Base-by-base conservation (phyloP, 2,329 filamentous ascomycete species). In the Monosporascus sp. region DNA sequence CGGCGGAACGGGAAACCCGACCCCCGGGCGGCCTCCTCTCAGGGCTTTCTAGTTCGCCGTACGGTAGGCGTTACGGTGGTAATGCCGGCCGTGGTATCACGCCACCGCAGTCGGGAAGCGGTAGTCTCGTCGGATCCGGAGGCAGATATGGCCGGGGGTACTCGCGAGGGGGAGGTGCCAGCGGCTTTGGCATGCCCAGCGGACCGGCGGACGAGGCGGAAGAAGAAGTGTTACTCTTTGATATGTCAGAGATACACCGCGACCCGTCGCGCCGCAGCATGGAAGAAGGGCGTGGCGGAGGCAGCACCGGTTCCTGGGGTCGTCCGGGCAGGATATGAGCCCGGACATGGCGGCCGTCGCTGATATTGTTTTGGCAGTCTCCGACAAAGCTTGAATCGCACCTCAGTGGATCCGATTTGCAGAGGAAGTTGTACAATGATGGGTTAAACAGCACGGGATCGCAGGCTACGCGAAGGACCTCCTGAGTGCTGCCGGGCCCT, bases 221-320 rank as follows among this genome's bases (percentile, higher is more conserved):
- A 55, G 87, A 88, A 52, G 87, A 90, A 63, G 85, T 84, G 0
- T 68, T 90, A 9, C 75, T 90, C 9, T 90, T 90, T 68, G 84
- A 87, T 58, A 83, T 90, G 76, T 88, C 84, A 37, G 87, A 90
- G 67, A 80, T 89, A 65, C 84, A 84, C 59, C 74, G 79, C 16
- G 65, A 68, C 19, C 77, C 78, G 52, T 78, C 78, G 45, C 74
- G 82, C 56, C 76, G 80, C 57, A 86, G 81, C 59, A 66, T 85
- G 7, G 83, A 86, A 59, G 82, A 85, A 56, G 71, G 68, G 1
- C 68, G 73, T 44, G 69, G 72, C 3, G 68, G 70, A 27, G 66
- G 67, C 22, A 71, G 71, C 53, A 69, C 72, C 50, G 77, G 71
- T 19, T 35, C 64, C 69, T 24, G 68, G 61, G 17, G 55, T 59